Percentiles rank a stretch among this genome's conserved stretches.
Conservation (phyloP, 2,329 filamentous ascomycete species). For the Pseudogymnoascus sp. region DNA sequence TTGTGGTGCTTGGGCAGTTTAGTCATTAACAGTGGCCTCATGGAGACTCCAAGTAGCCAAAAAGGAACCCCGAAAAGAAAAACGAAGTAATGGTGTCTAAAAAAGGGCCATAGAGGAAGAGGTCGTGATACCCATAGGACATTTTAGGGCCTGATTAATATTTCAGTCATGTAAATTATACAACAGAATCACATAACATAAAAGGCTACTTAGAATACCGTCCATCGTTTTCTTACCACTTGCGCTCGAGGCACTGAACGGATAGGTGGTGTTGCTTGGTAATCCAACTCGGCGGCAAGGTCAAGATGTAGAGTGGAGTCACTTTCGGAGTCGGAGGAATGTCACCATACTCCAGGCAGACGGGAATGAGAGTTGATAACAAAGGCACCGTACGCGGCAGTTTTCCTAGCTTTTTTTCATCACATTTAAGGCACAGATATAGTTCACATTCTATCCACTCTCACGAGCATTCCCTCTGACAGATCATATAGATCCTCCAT, state of each 20-base stretch:
- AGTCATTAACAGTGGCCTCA: not conserved
- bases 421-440: not conserved
- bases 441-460: not conserved
- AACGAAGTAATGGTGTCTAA: not conserved
- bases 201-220: not conserved
- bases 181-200: not conserved
- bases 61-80: not conserved
- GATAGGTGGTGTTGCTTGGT: not conserved
- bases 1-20: constrained; percentile 78
- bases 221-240: not conserved
- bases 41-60: not conserved
- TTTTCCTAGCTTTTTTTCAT: not conserved
- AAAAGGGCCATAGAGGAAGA: not conserved
- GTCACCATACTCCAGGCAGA: not conserved
- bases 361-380: not conserved
- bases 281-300: not conserved
- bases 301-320: not conserved
- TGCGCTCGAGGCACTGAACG: not conserved
- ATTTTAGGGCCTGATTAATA: not conserved
- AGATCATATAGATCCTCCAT: not conserved
- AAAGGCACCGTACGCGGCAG: not conserved
- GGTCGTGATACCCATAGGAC: not conserved
- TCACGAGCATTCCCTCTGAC: not conserved
- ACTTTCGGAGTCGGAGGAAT: not conserved
- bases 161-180: not conserved